phyloP scores from a whole-genome alignment of 2,329 filamentous ascomycete genomes.

The Fusarium foetens region DNA sequence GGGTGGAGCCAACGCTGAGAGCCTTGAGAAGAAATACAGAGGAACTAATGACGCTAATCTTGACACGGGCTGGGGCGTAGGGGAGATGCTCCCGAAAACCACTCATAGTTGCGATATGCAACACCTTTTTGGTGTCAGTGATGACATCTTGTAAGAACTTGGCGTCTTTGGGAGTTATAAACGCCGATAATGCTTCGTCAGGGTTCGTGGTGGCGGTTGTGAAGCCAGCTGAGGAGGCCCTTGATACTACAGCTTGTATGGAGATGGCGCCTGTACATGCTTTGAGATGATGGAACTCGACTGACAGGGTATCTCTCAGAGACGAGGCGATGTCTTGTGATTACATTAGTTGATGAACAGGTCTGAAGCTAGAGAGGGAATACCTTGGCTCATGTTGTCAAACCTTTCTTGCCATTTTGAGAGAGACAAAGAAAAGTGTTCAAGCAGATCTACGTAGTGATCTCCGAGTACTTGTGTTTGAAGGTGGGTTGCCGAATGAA shows the following conservation, averaged over 20 bases:
- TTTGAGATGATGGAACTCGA: conserved; percentile 38
- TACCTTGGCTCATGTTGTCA: conserved; percentile 1
- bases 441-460: conserved; percentile 30
- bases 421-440: conserved; percentile 29
- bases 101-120: conserved; percentile 27
- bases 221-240: conserved; percentile 23
- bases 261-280: conserved; percentile 36
- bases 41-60: conserved; percentile 36
- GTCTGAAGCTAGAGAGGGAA: rapidly evolving
- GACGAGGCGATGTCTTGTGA: background rate
- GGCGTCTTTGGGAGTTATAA: conserved; percentile 30
- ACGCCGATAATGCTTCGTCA: conserved; percentile 21
- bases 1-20: conserved; percentile 21
- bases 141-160: conserved; percentile 36
- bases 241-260: conserved; percentile 35
- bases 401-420: conserved; percentile 29
- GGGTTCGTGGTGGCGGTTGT: background rate
- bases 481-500: conserved; percentile 29
- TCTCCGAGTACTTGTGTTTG: conserved; percentile 30
- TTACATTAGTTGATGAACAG: rapidly evolving
- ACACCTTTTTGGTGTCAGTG: conserved; percentile 27
- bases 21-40: conserved; percentile 41
- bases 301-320: conserved; percentile 17
- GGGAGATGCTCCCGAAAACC: conserved; percentile 20
- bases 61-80: conserved; percentile 30